Percentiles rank a stretch among this genome's conserved stretches.
Conservation (phyloP, 495 filamentous ascomycete genomes). For the Neurospora intermedia region DNA sequence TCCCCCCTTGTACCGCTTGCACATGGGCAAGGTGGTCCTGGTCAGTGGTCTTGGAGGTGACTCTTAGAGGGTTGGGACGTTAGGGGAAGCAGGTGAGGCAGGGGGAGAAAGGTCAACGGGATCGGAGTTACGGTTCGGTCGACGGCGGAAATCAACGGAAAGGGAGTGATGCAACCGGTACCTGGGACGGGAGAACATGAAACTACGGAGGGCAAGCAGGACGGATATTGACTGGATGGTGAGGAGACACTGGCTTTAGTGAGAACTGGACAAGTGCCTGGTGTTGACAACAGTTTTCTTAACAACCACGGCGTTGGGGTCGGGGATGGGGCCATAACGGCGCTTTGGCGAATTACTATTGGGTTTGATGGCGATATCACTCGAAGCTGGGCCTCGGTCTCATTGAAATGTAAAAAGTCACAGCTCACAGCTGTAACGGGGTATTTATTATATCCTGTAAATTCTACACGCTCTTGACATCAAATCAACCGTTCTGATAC, state of each 20-base stretch:
- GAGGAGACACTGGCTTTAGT: accelerated
- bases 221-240: not conserved
- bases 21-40: not conserved
- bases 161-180: not conserved
- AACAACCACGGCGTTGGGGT: not conserved
- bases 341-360: not conserved
- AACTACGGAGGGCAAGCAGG: not conserved
- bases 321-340: not conserved
- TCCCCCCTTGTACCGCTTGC: not conserved
- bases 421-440: not conserved
- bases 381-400: not conserved
- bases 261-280: not conserved
- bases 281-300: no score
- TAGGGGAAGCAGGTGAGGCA: not conserved
- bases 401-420: not conserved
- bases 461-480: not conserved
- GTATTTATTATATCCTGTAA: not conserved
- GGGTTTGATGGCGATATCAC: not conserved
- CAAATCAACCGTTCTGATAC: not conserved
- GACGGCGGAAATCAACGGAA: no score
- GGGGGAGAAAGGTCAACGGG: not conserved
- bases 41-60: not conserved
- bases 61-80: not conserved
- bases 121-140: not conserved
- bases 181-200: not conserved